Percentiles rank a stretch among this genome's conserved stretches.
Evolutionary conservation across 768 basidiomycete genomes (phyloP).

Genomic region (Serendipita indica): DNA sequence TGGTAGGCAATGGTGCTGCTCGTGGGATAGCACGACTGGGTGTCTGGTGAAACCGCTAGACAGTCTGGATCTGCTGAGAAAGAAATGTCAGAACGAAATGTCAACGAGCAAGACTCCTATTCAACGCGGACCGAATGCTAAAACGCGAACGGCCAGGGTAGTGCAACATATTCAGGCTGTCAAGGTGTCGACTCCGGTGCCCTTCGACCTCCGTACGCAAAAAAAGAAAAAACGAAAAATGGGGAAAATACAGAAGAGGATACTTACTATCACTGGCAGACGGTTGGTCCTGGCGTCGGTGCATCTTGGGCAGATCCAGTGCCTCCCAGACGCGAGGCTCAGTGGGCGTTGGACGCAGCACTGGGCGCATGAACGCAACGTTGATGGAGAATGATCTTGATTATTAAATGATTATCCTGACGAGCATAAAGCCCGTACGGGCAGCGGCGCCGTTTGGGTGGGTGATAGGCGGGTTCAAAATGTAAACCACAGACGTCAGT

Average conservation of each 20-base stretch:
- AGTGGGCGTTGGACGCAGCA: neutral
- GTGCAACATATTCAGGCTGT: neutral
- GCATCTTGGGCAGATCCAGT: neutral
- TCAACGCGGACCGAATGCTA: neutral
- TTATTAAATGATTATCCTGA: neutral
- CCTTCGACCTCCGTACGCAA: neutral
- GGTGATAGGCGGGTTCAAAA: neutral
- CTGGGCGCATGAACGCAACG: neutral
- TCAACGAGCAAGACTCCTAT: neutral
- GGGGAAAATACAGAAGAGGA: no score
- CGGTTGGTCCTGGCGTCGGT: neutral
- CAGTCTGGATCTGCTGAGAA: conserved; percentile 22
- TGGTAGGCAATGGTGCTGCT: conserved; percentile 44
- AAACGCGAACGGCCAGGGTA: conserved; percentile 1
- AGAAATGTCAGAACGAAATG: neutral
- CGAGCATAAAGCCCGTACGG: neutral
- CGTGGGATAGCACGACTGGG: conserved; percentile 66
- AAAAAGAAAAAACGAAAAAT: neutral
- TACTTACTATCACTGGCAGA: neutral
- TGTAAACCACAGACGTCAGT: no score
- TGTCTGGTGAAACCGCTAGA: conserved; percentile 38
- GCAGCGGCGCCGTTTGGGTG: neutral
- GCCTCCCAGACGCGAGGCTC: neutral
- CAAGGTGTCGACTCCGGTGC: neutral
- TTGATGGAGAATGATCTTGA: neutral